phyloP scores from a whole-genome alignment of 257 asterid species.

The Buddleja alternifolia region DNA sequence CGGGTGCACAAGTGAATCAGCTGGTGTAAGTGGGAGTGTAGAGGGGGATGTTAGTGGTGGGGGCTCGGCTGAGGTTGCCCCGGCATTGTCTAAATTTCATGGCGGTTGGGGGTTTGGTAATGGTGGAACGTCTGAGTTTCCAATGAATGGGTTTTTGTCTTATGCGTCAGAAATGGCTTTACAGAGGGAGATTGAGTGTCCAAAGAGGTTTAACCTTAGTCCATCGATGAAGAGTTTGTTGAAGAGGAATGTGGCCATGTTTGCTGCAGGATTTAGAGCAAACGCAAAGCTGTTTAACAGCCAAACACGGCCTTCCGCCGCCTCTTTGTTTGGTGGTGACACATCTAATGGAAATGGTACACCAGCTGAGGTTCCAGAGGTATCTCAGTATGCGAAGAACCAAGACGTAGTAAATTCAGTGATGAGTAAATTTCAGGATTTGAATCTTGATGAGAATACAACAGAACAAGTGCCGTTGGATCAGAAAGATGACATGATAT shows the following conservation, averaged over 20 bases:
- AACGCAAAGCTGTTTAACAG: constrained; percentile 60
- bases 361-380: too few species aligned
- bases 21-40: constrained; percentile 34
- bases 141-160: constrained; percentile 56
- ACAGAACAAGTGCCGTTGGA: constrained; percentile 55
- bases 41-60: constrained; percentile 52
- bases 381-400: constrained; percentile 47
- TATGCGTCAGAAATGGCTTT: constrained; percentile 62
- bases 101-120: constrained; percentile 89
- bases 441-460: constrained; percentile 78
- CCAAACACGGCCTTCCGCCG: constrained; percentile 63
- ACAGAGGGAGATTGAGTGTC: constrained; percentile 86
- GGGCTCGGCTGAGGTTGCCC: constrained; percentile 72
- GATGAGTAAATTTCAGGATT: constrained; percentile 76
- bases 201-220: constrained; percentile 86
- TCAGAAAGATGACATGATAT: constrained; percentile 80
- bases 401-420: constrained; percentile 78
- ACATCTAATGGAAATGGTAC: background rate
- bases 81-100: constrained; percentile 81
- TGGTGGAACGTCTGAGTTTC: constrained; percentile 67
- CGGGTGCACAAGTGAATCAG: constrained; percentile 40
- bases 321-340: constrained; percentile 54
- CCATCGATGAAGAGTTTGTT: constrained; percentile 85
- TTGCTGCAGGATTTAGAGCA: constrained; percentile 93
- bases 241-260: constrained; percentile 86